Base-by-base conservation (phyloP, 1,284 basidiomycete species). In the Entoloma clypeatum region DNA sequence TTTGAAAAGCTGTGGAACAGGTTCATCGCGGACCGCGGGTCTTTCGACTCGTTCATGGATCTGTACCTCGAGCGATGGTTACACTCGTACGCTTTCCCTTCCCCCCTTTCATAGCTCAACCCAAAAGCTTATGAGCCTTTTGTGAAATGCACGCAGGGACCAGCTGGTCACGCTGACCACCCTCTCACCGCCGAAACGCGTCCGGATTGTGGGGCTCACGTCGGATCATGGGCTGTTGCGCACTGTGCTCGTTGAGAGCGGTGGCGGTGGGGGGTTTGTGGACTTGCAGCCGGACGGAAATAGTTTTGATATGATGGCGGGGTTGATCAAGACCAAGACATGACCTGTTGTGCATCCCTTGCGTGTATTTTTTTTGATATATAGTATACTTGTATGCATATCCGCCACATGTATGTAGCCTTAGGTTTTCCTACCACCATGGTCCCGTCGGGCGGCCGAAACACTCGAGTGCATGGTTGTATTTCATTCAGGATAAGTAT, bases 271-370 rank as follows among this genome's bases (percentile, higher is more conserved):
- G 10, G 64, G 62, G 18, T 82, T 71, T 53, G 75, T 86, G 30
- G 77, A 79, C 55, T 58, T 83, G 16, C 95, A 97, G 62, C 96
- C 95, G 2, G 93, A 98, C 57, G 92, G 94, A 21, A 99, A 99
- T 61, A 91, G 89, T 57, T 98, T 99, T 56, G 95, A 98, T 62
- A 74, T 98, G 57, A 88, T 98, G 82, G 77, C 83, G 39, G 91
- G 92, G 21, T 64, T 99, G 59, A 93, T 99, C 31, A 72, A 68
- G 48, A 56, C 63, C 0, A 74, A 74, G 47, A 47, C 53, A 27
- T 63, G 41, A 54, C n/a, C n/a, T n/a, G n/a, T n/a, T n/a, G n/a
- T n/a, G n/a, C n/a, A n/a, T n/a, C n/a, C n/a, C n/a, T n/a, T n/a
- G n/a, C n/a, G n/a, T n/a, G n/a, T n/a, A n/a, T n/a, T n/a, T n/a